Base-by-base conservation (phyloP, 352 stramenopile species). In the Globisporangium lucens region DNA sequence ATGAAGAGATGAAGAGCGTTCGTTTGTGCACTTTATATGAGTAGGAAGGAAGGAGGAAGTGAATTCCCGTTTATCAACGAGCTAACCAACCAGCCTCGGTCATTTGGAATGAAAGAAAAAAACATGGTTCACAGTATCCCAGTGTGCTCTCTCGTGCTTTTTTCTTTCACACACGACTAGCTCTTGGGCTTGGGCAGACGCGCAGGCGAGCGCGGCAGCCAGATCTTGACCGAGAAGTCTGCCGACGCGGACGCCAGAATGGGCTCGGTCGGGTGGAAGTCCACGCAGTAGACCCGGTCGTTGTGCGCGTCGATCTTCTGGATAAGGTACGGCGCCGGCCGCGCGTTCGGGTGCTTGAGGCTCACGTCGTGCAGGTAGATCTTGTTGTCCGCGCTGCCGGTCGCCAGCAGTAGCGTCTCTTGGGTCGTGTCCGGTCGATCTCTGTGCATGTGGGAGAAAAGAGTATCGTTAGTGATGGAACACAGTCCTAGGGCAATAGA, bases 311-410 rank as follows among this genome's bases (percentile, higher is more conserved):
- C 87, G 53, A 97, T 89, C 74, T 89, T 91, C 67, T 97, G 89
- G 49, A 91, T 72, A 7, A 95, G 75, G 49, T 77, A 89, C 55
- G 87, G 77, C 24, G 72, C 53, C 13, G 85, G 78, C 24, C 80
- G 80, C 29, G 75, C 74, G 30, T 75, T 80, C 46, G 72, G 41
- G 61, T 82, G 74, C 60, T 87, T 87, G 57, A 88, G 74, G 29
- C 82, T 89, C 57, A 97, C 85, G 52, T 95, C 83, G 65, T 95
- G 89, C 58, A 97, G 70, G 63, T 96, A 97, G 68, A 96, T 94
- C 66, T 91, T 85, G 63, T 91, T 91, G 66, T 95, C 89, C 17
- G 89, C 88, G 63, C 89, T 97, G 8, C 87, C 89, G 2, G 89
- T 97, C 1, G 89, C 89, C 29, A 97, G 76, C 46, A 97, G 72